Evolutionary conservation across 129 eudicot species (phyloP).

Genomic region (Solidago caesia): DNA sequence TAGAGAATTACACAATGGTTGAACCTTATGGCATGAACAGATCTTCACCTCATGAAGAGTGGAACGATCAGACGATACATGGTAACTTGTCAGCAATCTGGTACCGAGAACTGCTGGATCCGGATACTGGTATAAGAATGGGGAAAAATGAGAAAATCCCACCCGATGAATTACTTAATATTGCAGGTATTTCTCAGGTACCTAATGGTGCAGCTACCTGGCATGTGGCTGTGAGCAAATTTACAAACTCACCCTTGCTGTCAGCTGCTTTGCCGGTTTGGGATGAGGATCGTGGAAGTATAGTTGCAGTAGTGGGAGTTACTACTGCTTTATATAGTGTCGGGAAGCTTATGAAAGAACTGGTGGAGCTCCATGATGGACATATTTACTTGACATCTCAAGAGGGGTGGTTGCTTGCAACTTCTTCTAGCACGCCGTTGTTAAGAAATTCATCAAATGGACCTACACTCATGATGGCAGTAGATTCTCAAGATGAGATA

Average conservation of each 20-base stretch:
- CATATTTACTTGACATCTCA: constrained; percentile 88
- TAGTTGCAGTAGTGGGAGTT: constrained; percentile 95
- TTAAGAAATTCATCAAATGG: constrained; percentile 56
- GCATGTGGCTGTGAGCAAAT: constrained; percentile 94
- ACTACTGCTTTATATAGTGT: constrained; percentile 88
- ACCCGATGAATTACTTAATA: constrained; percentile 79
- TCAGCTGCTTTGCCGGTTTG: constrained; percentile 93
- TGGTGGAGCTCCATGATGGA: constrained; percentile 82
- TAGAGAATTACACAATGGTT: constrained; percentile 68
- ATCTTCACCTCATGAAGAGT: constrained; percentile 63
- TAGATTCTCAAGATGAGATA: constrained; percentile 65
- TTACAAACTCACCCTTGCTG: constrained; percentile 70
- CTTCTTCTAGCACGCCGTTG: constrained; percentile 77
- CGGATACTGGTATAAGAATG: constrained; percentile 56
- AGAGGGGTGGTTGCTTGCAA: constrained; percentile 92
- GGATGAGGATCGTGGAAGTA: constrained; percentile 58
- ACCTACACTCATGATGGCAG: constrained; percentile 80
- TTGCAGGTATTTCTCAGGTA: constrained; percentile 89
- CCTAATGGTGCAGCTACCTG: constrained; percentile 97
- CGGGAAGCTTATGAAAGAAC: constrained; percentile 86
- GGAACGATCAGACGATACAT: constrained; percentile 77
- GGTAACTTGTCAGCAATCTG: constrained; percentile 76
- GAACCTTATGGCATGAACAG: constrained; percentile 34
- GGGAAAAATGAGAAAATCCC: constrained; percentile 68
- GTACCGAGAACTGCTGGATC: constrained; percentile 89